Conservation (phyloP, 1,284 basidiomycete species). For the Trichosporon inkin region DNA sequence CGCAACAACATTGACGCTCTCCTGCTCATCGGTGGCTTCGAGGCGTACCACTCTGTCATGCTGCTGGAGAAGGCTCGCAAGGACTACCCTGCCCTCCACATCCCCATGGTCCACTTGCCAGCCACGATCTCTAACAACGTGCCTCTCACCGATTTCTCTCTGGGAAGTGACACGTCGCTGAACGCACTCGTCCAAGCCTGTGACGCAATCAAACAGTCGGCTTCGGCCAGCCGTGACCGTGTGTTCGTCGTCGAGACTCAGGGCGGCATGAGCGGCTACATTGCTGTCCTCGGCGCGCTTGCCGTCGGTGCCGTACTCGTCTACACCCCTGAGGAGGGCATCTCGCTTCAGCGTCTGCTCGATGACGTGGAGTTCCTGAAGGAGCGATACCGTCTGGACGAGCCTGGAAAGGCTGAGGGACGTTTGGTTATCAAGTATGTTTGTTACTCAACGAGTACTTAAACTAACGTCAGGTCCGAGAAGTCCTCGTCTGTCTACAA, state of each 20-base stretch:
- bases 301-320: constrained; percentile 88
- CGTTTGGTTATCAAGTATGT: constrained; percentile 80
- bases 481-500: constrained; percentile 81
- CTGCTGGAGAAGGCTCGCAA: constrained; percentile 74
- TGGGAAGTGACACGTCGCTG: constrained; percentile 92
- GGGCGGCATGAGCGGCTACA: constrained; percentile 92
- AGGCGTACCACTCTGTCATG: constrained; percentile 77
- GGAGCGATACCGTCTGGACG: constrained; percentile 78
- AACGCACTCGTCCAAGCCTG: constrained; percentile 97
- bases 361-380: constrained; percentile 86
- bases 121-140: constrained; percentile 98
- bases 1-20: constrained; percentile 75
- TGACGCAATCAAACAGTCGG: constrained; percentile 97
- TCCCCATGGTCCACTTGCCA: constrained; percentile 87
- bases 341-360: constrained; percentile 73
- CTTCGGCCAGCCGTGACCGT: constrained; percentile 86
- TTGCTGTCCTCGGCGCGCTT: constrained; percentile 89
- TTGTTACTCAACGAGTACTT: no score
- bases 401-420: constrained; percentile 84
- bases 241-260: constrained; percentile 99
- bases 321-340: constrained; percentile 90
- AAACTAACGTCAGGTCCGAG: constrained; percentile 64
- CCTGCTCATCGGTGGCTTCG: constrained; percentile 92
- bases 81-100: constrained; percentile 83
- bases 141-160: constrained; percentile 89